Base-by-base conservation (phyloP, 2,329 filamentous ascomycete genomes). In the Chrysoporthe cubensis region DNA sequence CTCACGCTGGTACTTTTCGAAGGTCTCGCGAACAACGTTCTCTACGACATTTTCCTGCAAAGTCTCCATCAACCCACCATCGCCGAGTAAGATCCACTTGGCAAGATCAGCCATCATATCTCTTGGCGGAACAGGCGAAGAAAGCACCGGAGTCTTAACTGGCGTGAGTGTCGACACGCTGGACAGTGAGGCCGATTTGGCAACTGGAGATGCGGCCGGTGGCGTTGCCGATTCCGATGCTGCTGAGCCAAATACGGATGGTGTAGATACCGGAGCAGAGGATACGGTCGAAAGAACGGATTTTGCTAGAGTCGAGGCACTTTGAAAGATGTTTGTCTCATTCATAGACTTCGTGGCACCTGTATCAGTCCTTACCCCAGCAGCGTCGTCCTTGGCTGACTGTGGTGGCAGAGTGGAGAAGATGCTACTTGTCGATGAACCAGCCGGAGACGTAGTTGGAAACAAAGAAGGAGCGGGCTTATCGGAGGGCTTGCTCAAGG, bases 41-140 rank as follows among this genome's bases (percentile, higher is more conserved):
- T 82, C 80, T 2, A 87, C 72, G 21, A 81, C 78, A 48, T 79
- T 80, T 14, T 80, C 76, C 65, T 83, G 75, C 54, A 88, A 84
- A 14, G 86, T 80, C 7, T 84, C 78, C 73, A 88, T 73, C 8
- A 88, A 73, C 0, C 87, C 87, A 18, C 78, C 75, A 66, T 89
- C 87, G 43, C 83, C 87, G 14, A 77, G 75, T 3, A 87, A 83
- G 65, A 83, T 84, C 87, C 87, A 89, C 37, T 78, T 80, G 0
- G 84, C 80, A 42, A 88, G 83, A 60, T 83, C 80, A 7, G 76
- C 81, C 71, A 88, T 79, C 2, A 78, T 72, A 67, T 87, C 83
- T 48, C 75, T 72, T 7, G 70, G 70, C 0, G 66, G 69, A 1
- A 67, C 62, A 14, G 54, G 26, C 54, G 60, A 63, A 42, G 37